Base-by-base conservation (phyloP, 192 early-diverging fungal genomes). In the Gigaspora rosea region DNA sequence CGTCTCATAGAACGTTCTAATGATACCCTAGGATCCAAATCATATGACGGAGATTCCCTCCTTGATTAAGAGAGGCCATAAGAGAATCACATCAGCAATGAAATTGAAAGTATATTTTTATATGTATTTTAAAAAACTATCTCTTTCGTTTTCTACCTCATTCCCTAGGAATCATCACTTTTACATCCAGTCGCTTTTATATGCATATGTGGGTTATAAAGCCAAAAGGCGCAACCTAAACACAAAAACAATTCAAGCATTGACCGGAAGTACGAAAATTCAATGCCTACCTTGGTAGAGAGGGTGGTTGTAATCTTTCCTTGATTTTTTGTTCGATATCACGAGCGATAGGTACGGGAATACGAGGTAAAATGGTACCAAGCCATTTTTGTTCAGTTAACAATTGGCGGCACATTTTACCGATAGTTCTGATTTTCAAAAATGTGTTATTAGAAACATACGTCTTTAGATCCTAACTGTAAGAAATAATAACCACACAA, bases 321-420 rank as follows among this genome's bases (percentile, higher is more conserved):
- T 85, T 82, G 48, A 95, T 59, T 58, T 93, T 93, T 57, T 85
- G 79, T 58, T 89, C 88, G 52, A 95, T 80, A 52, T 93, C 91
- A 27, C 92, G 85, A 16, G 92, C 92, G 74, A 95, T 90, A 10
- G 91, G 88, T 1, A 94, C 90, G 0, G 94, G 94, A 72, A 95
- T 95, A 63, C 94, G 86, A 16, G 94, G 94, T 27, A 95, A 72
- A 56, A 95, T 93, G 10, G 92, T 93, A 5, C 92, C 92, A 22
- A 89, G 76, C 81, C 89, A 95, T 80, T 95, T 95, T 76, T 88
- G 84, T 3, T 94, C 93, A 18, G 87, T 88, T 20, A 95, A 72
- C 33, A 95, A 84, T 71, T 86, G 86, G 1, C 85, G 81, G 41
- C 86, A 87, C 72, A 95, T 80, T 50, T 87, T 83, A 9, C 93